Base-by-base conservation (phyloP, 768 basidiomycete genomes). In the Termitomyces sp. region DNA sequence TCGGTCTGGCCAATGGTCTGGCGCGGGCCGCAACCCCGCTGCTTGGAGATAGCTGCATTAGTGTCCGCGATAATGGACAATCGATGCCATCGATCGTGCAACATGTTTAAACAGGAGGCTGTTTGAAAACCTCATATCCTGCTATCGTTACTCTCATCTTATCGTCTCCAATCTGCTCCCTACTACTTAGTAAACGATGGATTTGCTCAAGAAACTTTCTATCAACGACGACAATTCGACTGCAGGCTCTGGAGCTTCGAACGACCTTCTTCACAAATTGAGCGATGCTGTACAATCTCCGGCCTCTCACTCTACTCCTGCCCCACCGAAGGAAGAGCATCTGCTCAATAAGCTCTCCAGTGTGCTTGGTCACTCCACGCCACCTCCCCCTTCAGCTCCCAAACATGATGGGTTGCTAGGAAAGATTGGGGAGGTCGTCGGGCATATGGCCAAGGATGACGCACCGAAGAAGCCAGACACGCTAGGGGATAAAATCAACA, bases 401-500 rank as follows among this genome's bases (percentile, higher is more conserved):
- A 55, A 64, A 57, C 53, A 64, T 7, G 57, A 59, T 7, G 65
- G 66, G 1, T 41, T 66, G 10, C 53, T 66, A 8, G 62, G 57
- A 33, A 64, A 60, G 40, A 23, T 66, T 20, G 62, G 48, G 18
- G 61, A 56, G 18, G 63, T 56, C 13, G 44, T 62, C 0, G 63
- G 61, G 3, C 48, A 60, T 56, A 41, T 46, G 40, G 59, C 60
- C 36, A 49, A 62, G 18, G 50, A 58, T 7, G 51, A 60, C 28
- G 50, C 57, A 35, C 66, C 61, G 10, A 18, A 46, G 38, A 66
- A 65, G 59, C 64, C 59, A n/a, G 55, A 63, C 33, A 56, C 57
- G 28, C 28, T 68, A 8, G 60, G 38, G 20, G 67, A 63, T 36
- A 68, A 68, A 57, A 63, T 68, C 28, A 63, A 66, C 41, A 52